Conservation (phyloP, 768 basidiomycete species). For the Suillus subalutaceus region DNA sequence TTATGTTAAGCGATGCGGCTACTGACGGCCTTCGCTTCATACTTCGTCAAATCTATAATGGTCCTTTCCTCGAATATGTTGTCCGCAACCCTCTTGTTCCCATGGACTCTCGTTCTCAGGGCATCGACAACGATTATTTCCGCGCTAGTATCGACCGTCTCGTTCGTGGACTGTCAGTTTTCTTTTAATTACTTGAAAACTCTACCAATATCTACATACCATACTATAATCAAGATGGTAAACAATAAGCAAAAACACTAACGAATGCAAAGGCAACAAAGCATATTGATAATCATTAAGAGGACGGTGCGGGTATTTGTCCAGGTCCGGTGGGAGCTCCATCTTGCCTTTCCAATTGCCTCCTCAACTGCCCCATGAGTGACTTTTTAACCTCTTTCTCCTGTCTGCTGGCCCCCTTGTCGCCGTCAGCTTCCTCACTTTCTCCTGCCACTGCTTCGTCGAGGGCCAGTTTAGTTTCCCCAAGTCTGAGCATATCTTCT, state of each 20-base stretch:
- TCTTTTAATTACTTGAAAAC: constrained; percentile 28
- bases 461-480: constrained; percentile 86
- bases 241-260: constrained; percentile 2
- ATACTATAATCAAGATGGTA: constrained; percentile 16
- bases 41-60: constrained; percentile 88
- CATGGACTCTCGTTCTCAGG: constrained; percentile 82
- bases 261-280: constrained; percentile 18
- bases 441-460: constrained; percentile 93
- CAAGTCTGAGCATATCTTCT: constrained; percentile 92
- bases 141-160: constrained; percentile 78
- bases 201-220: constrained; percentile 22
- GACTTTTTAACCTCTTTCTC: constrained; percentile 87
- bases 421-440: constrained; percentile 56
- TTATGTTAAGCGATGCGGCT: constrained; percentile 88
- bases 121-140: constrained; percentile 94
- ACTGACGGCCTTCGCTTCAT: constrained; percentile 82
- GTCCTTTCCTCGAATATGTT: constrained; percentile 92
- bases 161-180: constrained; percentile 59
- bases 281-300: constrained; percentile 18
- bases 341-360: constrained; percentile 73
- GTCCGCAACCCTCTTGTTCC: constrained; percentile 87
- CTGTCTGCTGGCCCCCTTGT: constrained; percentile 61
- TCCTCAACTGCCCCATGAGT: constrained; percentile 80
- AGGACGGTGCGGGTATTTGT: constrained; percentile 1
- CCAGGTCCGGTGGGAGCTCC: constrained; percentile 14